A percentile compares a stretch with the other conserved stretches of the same genome.
Evolutionary conservation across 352 stramenopile species (phyloP).

Genomic region (Pythium aristosporum): DNA sequence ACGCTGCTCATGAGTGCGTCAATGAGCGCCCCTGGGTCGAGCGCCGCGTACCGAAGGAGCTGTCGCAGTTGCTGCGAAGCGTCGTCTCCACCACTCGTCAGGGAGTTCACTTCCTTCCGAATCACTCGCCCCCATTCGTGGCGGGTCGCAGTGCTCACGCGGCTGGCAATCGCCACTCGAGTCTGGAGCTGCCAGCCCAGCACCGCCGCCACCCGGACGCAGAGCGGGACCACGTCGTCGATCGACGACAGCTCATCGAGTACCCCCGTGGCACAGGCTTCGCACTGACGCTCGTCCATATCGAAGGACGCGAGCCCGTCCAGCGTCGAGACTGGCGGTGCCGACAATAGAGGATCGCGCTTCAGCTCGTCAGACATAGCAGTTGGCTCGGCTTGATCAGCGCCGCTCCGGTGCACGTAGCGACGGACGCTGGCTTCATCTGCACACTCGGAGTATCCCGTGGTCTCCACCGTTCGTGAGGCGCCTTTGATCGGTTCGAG

Average conservation of each 20-base stretch:
- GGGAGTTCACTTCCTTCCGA: constrained; percentile 18
- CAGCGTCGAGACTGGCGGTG: not conserved
- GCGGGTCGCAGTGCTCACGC: not conserved
- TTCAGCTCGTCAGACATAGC: not conserved
- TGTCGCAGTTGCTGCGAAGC: not conserved
- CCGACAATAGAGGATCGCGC: not conserved
- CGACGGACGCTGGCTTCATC: not conserved
- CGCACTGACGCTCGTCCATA: not conserved
- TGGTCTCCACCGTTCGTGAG: not conserved
- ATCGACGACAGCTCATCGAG: constrained; percentile 2
- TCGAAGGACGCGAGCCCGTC: not conserved
- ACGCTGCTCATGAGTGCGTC: not conserved
- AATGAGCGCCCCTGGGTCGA: constrained; percentile 7
- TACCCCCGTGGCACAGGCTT: not conserved
- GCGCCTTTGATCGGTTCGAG: not conserved
- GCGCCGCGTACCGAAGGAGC: constrained; percentile 12
- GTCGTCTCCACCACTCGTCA: not conserved
- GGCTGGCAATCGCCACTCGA: not conserved
- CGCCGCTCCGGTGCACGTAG: not conserved
- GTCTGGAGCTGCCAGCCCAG: constrained; percentile 6
- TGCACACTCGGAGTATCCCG: not conserved
- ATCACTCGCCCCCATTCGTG: constrained; percentile 11
- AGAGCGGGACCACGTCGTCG: not conserved
- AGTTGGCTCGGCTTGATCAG: not conserved
- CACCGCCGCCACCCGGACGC: constrained; percentile 6